Conservation (phyloP, 2,329 filamentous ascomycete species). For the Neonectria punicea region DNA sequence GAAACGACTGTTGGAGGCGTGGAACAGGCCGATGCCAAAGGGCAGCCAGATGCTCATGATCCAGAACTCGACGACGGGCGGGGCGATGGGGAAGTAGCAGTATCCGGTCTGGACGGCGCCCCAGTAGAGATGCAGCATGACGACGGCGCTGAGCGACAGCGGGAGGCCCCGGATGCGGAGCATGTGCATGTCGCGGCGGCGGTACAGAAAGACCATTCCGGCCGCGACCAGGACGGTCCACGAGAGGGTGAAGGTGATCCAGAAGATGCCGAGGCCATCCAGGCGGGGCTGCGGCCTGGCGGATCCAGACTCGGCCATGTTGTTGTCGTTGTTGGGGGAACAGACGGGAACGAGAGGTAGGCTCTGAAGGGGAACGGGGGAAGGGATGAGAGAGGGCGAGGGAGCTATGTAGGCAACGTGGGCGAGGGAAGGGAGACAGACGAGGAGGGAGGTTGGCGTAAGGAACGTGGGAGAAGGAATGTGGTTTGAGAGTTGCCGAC, state of each 20-base stretch:
- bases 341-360: background rate
- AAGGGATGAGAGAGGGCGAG: background rate
- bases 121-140: constrained; percentile 57
- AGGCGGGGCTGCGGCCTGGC: constrained; percentile 47
- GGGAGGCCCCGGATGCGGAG: constrained; percentile 54
- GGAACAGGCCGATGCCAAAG: constrained; percentile 72
- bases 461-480: constrained; percentile 4
- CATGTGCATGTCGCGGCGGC: constrained; percentile 53
- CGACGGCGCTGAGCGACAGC: constrained; percentile 54
- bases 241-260: constrained; percentile 47
- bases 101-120: constrained; percentile 53
- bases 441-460: background rate
- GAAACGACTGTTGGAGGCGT: constrained; percentile 71
- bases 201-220: constrained; percentile 55
- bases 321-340: constrained; percentile 12
- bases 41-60: constrained; percentile 74
- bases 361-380: background rate
- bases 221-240: constrained; percentile 53
- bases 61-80: constrained; percentile 70
- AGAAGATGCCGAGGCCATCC: constrained; percentile 55
- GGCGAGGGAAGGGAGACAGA: background rate
- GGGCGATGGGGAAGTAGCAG: constrained; percentile 52
- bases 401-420: background rate
- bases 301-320: constrained; percentile 34
- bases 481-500: background rate